A percentile compares a stretch with the other conserved stretches of the same genome.
Conservation (phyloP, 2,329 filamentous ascomycete genomes). For the Botryosphaeria dothidea region DNA sequence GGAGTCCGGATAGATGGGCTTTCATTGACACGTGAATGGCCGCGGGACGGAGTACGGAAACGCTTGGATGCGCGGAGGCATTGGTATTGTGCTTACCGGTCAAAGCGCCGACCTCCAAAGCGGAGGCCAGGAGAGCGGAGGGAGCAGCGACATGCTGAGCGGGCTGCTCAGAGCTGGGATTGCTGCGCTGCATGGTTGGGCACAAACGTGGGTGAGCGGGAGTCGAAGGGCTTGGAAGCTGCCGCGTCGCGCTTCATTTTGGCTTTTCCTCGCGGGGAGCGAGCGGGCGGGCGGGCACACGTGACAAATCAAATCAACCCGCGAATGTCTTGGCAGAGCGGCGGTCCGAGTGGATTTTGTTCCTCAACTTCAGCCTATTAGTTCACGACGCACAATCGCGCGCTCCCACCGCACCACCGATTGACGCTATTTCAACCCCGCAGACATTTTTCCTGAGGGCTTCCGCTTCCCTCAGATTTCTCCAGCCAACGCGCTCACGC, state of each 20-base stretch:
- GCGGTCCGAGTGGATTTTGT: constrained; percentile 17
- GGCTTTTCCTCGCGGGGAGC: not conserved
- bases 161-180: not conserved
- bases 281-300: not conserved
- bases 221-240: not conserved
- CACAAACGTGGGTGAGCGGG: not conserved
- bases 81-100: constrained; percentile 18
- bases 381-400: constrained; percentile 18
- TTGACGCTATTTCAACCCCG: constrained; percentile 6
- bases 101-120: constrained; percentile 15
- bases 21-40: constrained; percentile 9
- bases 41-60: too few species aligned
- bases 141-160: not conserved
- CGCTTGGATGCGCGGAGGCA: not conserved
- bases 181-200: constrained; percentile 2
- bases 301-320: not conserved
- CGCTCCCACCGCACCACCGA: constrained; percentile 15
- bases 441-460: not conserved
- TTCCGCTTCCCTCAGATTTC: constrained; percentile 27
- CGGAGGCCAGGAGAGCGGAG: constrained; percentile 11
- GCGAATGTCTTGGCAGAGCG: constrained; percentile 9
- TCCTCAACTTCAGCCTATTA: constrained; percentile 20
- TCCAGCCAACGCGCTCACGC: constrained; percentile 37
- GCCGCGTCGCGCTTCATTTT: not conserved
- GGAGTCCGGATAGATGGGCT: not conserved